Evolutionary conservation across 1,139 yeast species (phyloP), one percentile per base, ranked within the genome.

Genomic region (Debaryomycetaceae sp.): DNA sequence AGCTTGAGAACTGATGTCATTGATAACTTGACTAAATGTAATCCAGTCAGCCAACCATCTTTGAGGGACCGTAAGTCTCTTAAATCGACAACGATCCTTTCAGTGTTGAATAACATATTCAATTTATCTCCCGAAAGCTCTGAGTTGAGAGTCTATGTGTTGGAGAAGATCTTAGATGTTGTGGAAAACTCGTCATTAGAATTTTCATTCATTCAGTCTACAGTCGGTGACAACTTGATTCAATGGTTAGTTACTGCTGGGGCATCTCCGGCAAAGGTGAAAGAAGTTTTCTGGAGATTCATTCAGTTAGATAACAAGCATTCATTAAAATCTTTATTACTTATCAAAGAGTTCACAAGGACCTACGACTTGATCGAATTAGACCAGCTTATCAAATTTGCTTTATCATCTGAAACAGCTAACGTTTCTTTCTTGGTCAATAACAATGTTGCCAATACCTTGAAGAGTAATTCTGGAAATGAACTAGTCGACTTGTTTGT

Each of bases 51-150:
- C 47, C 68, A 65, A 47, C 70, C 72, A 34, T 59, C 73, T 29
- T 63, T 72, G 52, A 68, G 76, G 59, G 78, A 73, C 56, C 68
- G 77, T 58, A 69, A 63, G 52, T 61, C 74, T 34, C 67, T 73
- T 46, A 71, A 67, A 49, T 56, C 75, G 24, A 62, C 75, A 41
- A 67, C 73, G 37, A 58, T 73, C 30, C 61, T 73, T 52, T 70
- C 76, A 17, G 62, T 65, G 44, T 62, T 72, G 43, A 69, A 66
- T 51, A 68, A 69, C 34, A 58, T 69, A 37, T 73, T 73, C 67
- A 73, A 73, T 60, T 66, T 70, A 45, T 53, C 72, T 43, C 70
- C 74, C 28, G 61, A 52, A 38, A 46, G 58, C 16, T 66, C 74
- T 34, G 42, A 53, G 31, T 52, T 58, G 38, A 65, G 77, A 56